phyloP scores from a whole-genome alignment of 2,329 filamentous ascomycete genomes.

The Sordariomycetes sp. region DNA sequence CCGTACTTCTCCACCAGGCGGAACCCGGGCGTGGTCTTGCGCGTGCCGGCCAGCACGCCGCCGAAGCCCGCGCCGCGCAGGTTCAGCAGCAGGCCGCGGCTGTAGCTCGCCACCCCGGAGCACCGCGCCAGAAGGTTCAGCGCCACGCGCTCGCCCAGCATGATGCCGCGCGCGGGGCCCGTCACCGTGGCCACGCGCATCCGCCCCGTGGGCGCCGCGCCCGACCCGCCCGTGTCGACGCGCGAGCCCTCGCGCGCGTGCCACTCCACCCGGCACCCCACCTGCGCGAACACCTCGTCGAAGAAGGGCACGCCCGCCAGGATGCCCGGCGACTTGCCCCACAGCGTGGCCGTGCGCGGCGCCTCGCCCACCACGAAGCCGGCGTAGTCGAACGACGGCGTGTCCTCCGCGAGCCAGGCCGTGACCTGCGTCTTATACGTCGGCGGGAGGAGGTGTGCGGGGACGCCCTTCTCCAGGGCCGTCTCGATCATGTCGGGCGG shows the following conservation, averaged over 20 bases:
- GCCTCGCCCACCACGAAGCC: constrained; percentile 86
- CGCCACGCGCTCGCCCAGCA: constrained; percentile 89
- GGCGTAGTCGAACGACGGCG: constrained; percentile 91
- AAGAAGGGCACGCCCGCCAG: constrained; percentile 92
- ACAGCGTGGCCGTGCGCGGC: constrained; percentile 53
- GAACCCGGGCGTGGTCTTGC: constrained; percentile 96
- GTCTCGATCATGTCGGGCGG: constrained; percentile 7
- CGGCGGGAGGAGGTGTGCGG: constrained; percentile 66
- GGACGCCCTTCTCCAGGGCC: constrained; percentile 24
- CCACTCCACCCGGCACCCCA: constrained; percentile 90
- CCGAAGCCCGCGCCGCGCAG: constrained; percentile 60
- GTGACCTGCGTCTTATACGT: constrained; percentile 75
- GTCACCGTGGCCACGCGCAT: constrained; percentile 66
- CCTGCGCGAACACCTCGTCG: constrained; percentile 81
- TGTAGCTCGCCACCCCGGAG: constrained; percentile 76
- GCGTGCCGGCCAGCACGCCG: constrained; percentile 82
- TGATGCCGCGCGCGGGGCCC: constrained; percentile 67
- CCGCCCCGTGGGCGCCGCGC: constrained; percentile 26
- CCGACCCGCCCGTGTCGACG: constrained; percentile 51
- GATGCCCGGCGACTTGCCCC: constrained; percentile 63
- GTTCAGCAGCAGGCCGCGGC: constrained; percentile 39
- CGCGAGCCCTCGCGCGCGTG: constrained; percentile 63
- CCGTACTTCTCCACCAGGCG: constrained; percentile 95
- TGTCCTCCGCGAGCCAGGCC: constrained; percentile 90
- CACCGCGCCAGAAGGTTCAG: constrained; percentile 85